Conservation (phyloP, 352 stramenopile species). For the Thalassiosira sp. region DNA sequence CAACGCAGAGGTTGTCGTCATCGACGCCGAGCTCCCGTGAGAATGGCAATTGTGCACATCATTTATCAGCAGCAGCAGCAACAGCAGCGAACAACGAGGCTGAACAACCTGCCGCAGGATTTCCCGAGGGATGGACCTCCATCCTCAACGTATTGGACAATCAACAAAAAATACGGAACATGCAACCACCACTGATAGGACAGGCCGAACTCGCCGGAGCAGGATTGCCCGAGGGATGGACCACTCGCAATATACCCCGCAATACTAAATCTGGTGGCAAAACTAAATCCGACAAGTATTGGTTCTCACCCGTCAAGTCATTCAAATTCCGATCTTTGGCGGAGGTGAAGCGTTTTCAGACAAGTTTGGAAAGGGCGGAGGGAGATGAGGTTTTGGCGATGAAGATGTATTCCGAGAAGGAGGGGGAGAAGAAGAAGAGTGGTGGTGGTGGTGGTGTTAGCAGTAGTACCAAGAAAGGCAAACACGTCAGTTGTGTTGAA, state of each 20-base stretch:
- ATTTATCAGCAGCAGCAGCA: no score
- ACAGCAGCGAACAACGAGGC: no score
- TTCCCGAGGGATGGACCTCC: constrained; percentile 6
- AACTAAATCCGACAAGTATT: constrained; percentile 7
- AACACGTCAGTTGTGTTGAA: neutral
- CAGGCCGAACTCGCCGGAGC: no score
- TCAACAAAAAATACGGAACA: no score
- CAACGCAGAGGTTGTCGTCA: no score
- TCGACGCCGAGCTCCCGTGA: no score
- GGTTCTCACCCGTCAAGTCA: constrained; percentile 19
- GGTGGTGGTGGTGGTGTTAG: neutral
- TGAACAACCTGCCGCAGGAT: no score
- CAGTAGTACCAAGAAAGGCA: neutral
- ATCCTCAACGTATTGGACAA: no score
- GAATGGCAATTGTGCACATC: no score
- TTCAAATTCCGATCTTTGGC: constrained; percentile 12
- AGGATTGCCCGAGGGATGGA: constrained; percentile 9
- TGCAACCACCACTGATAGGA: no score
- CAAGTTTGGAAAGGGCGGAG: neutral
- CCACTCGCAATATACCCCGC: neutral
- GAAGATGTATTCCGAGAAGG: neutral
- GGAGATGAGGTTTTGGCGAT: constrained; percentile 12
- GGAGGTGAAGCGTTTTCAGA: neutral
- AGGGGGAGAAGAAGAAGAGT: constrained; percentile 9
- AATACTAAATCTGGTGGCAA: no score